phyloP scores from a whole-genome alignment of 192 early-diverging fungal species.

The Backusella liffmaniae region DNA sequence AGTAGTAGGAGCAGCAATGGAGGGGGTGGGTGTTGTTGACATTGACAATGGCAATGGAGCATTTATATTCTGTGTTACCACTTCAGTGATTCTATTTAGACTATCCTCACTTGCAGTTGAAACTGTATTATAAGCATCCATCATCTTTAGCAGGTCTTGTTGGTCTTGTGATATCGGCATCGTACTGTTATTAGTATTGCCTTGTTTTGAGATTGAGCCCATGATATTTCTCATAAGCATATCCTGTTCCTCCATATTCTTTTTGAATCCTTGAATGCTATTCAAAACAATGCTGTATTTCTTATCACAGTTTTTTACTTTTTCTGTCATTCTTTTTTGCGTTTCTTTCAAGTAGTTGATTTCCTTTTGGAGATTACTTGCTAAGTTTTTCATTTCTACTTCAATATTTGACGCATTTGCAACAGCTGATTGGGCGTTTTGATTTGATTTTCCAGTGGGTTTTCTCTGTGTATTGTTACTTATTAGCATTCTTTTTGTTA shows the following conservation, averaged over 20 bases:
- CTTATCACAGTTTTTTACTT: conserved; percentile 26
- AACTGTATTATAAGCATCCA: background rate
- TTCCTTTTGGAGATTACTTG: conserved; percentile 40
- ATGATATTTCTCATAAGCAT: conserved; percentile 44
- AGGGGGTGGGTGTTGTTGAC: background rate
- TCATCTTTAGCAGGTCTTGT: background rate
- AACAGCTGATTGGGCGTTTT: background rate
- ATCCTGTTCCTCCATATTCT: conserved; percentile 49
- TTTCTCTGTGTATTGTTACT: conserved; percentile 4
- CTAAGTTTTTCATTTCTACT: conserved; percentile 11
- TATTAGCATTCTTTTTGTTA: background rate
- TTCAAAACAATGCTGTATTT: conserved; percentile 31
- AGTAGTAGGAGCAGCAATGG: background rate
- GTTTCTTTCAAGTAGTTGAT: conserved; percentile 39
- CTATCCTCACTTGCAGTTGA: background rate
- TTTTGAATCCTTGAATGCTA: conserved; percentile 43
- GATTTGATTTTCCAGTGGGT: conserved; percentile 11
- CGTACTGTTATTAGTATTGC: too few species aligned
- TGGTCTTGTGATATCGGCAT: background rate
- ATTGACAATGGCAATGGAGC: background rate
- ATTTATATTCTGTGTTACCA: background rate
- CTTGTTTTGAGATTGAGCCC: conserved; percentile 33
- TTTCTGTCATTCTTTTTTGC: conserved; percentile 42
- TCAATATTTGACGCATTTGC: background rate
- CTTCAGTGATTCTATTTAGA: conserved; percentile 1